Conservation (phyloP, 1,139 yeast genomes). For the Suhomyces guaymorum region DNA sequence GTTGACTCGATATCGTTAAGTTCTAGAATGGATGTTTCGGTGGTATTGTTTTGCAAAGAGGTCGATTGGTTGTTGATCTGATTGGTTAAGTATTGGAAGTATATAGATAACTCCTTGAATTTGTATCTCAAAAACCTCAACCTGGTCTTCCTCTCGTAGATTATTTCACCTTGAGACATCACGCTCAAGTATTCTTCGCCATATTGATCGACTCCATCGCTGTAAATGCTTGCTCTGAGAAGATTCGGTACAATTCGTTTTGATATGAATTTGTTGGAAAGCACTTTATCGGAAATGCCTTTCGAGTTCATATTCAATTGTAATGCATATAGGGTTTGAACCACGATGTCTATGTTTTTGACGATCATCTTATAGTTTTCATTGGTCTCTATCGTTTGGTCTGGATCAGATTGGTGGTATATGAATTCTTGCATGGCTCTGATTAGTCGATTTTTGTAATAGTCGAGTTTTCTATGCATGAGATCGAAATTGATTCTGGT, state of each 20-base stretch:
- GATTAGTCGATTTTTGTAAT: slow-evolving; percentile 10
- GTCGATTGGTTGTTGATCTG: slow-evolving; percentile 1
- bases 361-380: slow-evolving; percentile 6
- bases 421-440: neutral
- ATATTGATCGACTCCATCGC: neutral
- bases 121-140: slow-evolving; percentile 15
- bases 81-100: slow-evolving; percentile 6
- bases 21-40: slow-evolving; percentile 1
- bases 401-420: neutral
- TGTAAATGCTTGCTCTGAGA: slow-evolving; percentile 3
- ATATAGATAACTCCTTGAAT: slow-evolving; percentile 16
- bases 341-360: slow-evolving; percentile 3
- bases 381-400: slow-evolving; percentile 1
- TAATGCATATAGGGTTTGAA: slow-evolving; percentile 4
- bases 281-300: slow-evolving; percentile 9
- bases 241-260: slow-evolving; percentile 1
- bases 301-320: neutral
- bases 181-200: slow-evolving; percentile 8
- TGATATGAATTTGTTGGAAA: slow-evolving; percentile 12
- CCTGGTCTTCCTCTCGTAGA: slow-evolving; percentile 13
- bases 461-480: slow-evolving; percentile 12
- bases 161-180: slow-evolving; percentile 9
- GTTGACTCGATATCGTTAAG: slow-evolving; percentile 2
- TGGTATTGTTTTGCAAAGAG: neutral
- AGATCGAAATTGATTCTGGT: slow-evolving; percentile 14